These are phyloP conservation scores for Fusarium sp. DNA, from an alignment of 2,329 filamentous ascomycete genomes.

Conservation along the genomic window DNA sequence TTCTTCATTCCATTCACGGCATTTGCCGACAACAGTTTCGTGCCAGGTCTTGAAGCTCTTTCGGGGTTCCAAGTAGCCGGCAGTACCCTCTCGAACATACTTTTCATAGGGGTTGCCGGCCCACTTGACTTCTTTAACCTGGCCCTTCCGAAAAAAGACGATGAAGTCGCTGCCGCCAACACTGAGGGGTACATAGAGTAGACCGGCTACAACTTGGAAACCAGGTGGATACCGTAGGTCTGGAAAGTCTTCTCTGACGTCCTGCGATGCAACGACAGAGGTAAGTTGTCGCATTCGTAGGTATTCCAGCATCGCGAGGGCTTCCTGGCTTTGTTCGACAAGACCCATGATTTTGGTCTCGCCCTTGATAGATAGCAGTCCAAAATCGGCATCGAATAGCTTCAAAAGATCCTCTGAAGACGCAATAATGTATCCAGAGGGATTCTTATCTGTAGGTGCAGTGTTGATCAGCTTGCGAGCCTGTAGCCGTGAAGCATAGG, in stretches of 20 bases:
- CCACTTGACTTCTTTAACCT: slow-evolving; percentile 82
- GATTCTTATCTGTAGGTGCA: slow-evolving; percentile 80
- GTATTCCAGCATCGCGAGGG: slow-evolving; percentile 85
- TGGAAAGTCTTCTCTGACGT: slow-evolving; percentile 79
- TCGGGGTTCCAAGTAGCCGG: slow-evolving; percentile 78
- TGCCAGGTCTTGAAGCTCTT: slow-evolving; percentile 84
- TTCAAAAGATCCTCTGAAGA: slow-evolving; percentile 86
- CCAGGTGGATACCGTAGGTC: slow-evolving; percentile 83
- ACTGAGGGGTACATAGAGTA: slow-evolving; percentile 84
- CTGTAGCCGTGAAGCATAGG: slow-evolving; percentile 84
- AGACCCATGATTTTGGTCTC: slow-evolving; percentile 87
- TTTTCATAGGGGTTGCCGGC: slow-evolving; percentile 89
- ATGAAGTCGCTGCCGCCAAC: slow-evolving; percentile 84
- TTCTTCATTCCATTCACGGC: slow-evolving; percentile 87
- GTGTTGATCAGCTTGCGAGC: slow-evolving; percentile 90
- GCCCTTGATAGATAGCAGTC: slow-evolving; percentile 83
- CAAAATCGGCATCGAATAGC: slow-evolving; percentile 88
- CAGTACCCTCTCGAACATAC: slow-evolving; percentile 74
- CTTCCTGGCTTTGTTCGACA: slow-evolving; percentile 80
- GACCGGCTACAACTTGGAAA: slow-evolving; percentile 78
- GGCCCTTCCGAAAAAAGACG: slow-evolving; percentile 85
- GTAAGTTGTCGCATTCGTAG: slow-evolving; percentile 78
- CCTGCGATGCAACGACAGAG: slow-evolving; percentile 80
- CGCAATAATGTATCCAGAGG: slow-evolving; percentile 89
- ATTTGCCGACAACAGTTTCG: slow-evolving; percentile 83